Base-by-base conservation (phyloP, 805 yeast genomes). In the Kluyveromyces siamensis region DNA sequence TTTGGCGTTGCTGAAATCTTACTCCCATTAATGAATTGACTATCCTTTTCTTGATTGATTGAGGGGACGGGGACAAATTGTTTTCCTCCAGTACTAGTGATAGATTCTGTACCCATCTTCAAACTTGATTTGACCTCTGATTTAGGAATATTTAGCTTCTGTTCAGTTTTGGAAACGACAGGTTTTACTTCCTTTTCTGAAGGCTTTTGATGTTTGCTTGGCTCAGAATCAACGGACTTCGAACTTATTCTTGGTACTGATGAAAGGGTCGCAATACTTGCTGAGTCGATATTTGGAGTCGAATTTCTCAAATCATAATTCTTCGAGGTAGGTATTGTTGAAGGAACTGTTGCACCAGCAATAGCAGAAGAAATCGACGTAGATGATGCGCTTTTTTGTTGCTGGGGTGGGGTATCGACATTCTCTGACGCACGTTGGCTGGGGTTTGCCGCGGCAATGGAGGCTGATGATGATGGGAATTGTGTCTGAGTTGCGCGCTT, bases 331-430 rank as follows among this genome's bases (percentile, higher is more conserved):
- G 69, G 69, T 27, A 65, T 62, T n/a, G 58, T 50, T 13, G 51
- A 50, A 2, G 69, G 69, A 10, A 65, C 45, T 9, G 68, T 63
- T 2, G 69, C 69, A 37, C 69, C 69, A 6, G 66, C 66, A 43
- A 55, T 59, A 40, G 56, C 48, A 5, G 52, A 41, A 11, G 50
- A 47, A 9, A 43, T 35, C 21, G 50, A 52, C 7, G 46, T n/a
- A 8, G 50, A 40, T n/a, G 50, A 50, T 11, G 39, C 18, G 6
- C 16, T 9, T 6, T 33, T 17, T 4, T 8, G 8, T 30, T 30
- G 11, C 7, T 8, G 35, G 8, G 11, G 11, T 30, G 35, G 35
- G 4, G 14, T 30, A 11, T 30, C 14, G 11, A 13, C 14, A 11
- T 30, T 7, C 35, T 30, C 35, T 5, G 14, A 7, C 11, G 35